Evolutionary conservation across 176 grass and related monocot species (phyloP), one percentile per base, ranked within the genome.

Genomic region (Juncus inflexus): DNA sequence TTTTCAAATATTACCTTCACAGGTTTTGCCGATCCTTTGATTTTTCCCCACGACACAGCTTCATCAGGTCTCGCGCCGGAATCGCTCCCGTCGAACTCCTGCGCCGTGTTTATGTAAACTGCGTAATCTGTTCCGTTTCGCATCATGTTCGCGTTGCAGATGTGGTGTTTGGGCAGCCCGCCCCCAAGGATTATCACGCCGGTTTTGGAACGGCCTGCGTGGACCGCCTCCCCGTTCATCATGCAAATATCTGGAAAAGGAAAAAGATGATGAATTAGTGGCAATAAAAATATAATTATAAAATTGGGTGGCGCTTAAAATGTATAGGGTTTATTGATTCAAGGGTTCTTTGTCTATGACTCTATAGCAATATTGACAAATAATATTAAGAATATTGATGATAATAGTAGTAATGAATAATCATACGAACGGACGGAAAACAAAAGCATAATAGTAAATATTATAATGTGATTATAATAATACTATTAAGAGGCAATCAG

Each of bases 131-230:
- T 79, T 19, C 92, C 92, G 71, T 91, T 97, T 7, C 92, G 81
- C 42, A 97, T 82, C 92, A 97, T 97, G 80, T 97, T 97, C 52
- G 92, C 92, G 74, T 97, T 97, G 71, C 87, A 89, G 76, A 97
- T 91, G 61, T 97, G 92, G 70, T 97, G 92, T 64, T 97, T 97
- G 10, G 84, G 87, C 62, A 91, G 79, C 41, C 92, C 92, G 59
- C 92, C 92, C 61, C 87, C 92, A 52, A 91, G 80, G 75, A 91
- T 62, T 72, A 97, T 97, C 64, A 86, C 78, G 62, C 92, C 92
- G 15, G 87, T 97, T 76, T 89, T 91, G 67, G 87, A 88, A 67
- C 62, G 74, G 55, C 51, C 73, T 37, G 80, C 82, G 72, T 97
- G 87, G 72, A 97, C 77, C n/a, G 87, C 87, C 81, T 97, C 87